Base-by-base conservation (phyloP, 306 rosid genomes). In the Pyrus betulifolia region DNA sequence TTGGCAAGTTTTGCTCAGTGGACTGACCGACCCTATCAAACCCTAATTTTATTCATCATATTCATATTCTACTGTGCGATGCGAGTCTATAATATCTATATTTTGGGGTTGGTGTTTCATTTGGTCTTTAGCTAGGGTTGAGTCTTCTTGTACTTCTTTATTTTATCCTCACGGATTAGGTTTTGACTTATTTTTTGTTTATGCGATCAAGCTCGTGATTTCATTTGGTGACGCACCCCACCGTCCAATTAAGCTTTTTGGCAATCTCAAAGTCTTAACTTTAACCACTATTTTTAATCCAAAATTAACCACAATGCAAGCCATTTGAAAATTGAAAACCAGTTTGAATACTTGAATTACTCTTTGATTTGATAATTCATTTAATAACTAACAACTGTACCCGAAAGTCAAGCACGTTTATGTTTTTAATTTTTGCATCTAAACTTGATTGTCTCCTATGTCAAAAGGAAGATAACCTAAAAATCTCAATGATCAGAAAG, bases 121-220 rank as follows among this genome's bases (percentile, higher is more conserved):
- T 59, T 71, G 62, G 83, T 83, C 83, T 67, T 15, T 49, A 14
- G 54, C 4, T 58, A 25, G 27, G 35, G 71, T 54, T 75, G 21
- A 58, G 83, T 73, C 81, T 71, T 40, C 23, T 10, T 74, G 44
- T 58, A 46, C 67, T n/a, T 68, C 18, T 28, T 4, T 2, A 14
- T 17, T 14, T 49, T 49, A 3, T 49, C 17, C 19, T 14, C 21
- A 0, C 4, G 77, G 67, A 52, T 78, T 72, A 65, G 27, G 30
- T 72, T 45, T 28, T 45, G 75, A 69, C 62, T 59, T 30, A 15
- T 19, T 45, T n/a, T 13, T 60, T 2, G 33, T 1, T 13, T 11
- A 17, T 30, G 15, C 38, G 31, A 65, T 40, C 6, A n/a, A 42
- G 23, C 59, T 31, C 27, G 19, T 80, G 76, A 71, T 40, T 33